Base-by-base conservation (phyloP, 192 early-diverging fungal genomes). In the Coemansia asiatica region DNA sequence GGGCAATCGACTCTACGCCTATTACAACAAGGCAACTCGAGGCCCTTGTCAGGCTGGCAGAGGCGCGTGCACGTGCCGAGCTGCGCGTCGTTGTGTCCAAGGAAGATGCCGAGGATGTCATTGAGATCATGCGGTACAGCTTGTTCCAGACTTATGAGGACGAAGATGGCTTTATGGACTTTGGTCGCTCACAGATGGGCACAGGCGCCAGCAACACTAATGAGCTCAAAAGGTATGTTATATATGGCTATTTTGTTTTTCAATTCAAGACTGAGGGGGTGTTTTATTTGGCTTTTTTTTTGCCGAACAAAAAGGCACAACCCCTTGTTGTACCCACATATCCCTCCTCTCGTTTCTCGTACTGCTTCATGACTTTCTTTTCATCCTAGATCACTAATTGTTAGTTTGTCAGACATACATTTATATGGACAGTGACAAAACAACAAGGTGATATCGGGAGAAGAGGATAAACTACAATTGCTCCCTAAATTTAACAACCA, bases 1-100 rank as follows among this genome's bases (percentile, higher is more conserved):
- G 85, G 2, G 81, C 82, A 18, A 72, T 86, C 4, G 88, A 89
- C 70, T 86, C 86, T 55, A 91, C 87, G 12, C 85, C 89, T 1
- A 93, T 94, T 46, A 94, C 92, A 7, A 92, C 91, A 0, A 72
- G 91, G 22, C 92, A 94, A 67, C 81, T 94, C 2, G 93, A 94
- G 71, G 90, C 91, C 9, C 78, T 93, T 75, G 86, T 92, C 28
- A 74, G 88, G 15, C 71, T 93, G 64, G 83, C 90, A 0, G 89
- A 93, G 82, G 93, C 92, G 0, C 82, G 90, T 9, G 93, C 93
- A 0, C 82, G 90, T 0, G 83, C 86, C 13, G 93, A 91, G 72
- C 76, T 94, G 53, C 87, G 93, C 9, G 87, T 89, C 36, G 59
- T 76, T n/a, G 91, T 92, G 1, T 91, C 87, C 0, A 69, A 77